Conservation (phyloP, 768 basidiomycete genomes). For the Boletellus ananiceps region DNA sequence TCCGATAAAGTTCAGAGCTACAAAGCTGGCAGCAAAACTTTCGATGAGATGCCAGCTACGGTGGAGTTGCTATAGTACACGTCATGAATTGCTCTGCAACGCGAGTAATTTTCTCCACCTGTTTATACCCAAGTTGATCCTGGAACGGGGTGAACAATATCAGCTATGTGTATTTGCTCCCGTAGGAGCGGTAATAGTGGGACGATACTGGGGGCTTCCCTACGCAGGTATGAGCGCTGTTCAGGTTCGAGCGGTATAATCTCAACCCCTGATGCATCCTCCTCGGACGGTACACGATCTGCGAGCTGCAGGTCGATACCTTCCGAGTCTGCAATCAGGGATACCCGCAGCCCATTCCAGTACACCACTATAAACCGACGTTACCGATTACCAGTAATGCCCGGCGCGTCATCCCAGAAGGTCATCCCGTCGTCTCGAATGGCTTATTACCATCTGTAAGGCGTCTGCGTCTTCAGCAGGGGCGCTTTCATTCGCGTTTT, state of each 20-base stretch:
- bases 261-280: constrained; percentile 68
- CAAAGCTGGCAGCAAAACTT: constrained; percentile 85
- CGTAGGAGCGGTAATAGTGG: constrained; percentile 37
- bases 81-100: constrained; percentile 1
- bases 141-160: constrained; percentile 39
- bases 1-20: constrained; percentile 87
- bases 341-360: constrained; percentile 91
- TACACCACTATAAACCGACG: constrained; percentile 59
- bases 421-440: constrained; percentile 27
- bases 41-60: constrained; percentile 81
- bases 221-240: constrained; percentile 97
- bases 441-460: constrained; percentile 52
- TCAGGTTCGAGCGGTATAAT: constrained; percentile 98
- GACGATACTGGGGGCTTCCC: constrained; percentile 82
- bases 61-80: constrained; percentile 63
- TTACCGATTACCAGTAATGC: constrained; percentile 57
- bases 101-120: constrained; percentile 38
- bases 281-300: constrained; percentile 8
- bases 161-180: constrained; percentile 45
- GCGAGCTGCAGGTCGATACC: constrained; percentile 8
- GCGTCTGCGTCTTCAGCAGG: constrained; percentile 41
- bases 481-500: constrained; percentile 23
- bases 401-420: constrained; percentile 28
- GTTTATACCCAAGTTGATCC: constrained; percentile 77
- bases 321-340: constrained; percentile 41